A percentile compares a stretch with the other conserved stretches of the same genome.
Conservation (phyloP, 208 protist genomes). For the Acanthamoeba healyi region DNA sequence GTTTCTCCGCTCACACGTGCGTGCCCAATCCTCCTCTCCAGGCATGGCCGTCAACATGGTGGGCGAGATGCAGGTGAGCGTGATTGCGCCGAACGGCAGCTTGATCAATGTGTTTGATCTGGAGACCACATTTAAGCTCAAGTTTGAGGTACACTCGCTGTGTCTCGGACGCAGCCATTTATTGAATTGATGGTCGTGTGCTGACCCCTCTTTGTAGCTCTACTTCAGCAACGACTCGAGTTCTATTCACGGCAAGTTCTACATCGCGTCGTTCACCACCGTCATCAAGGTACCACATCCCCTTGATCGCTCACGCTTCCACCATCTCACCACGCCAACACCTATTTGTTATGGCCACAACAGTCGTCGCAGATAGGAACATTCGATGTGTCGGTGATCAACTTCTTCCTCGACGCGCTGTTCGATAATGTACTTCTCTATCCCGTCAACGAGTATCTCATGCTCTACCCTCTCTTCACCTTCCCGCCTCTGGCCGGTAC, state of each 20-base stretch:
- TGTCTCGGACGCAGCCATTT: no score
- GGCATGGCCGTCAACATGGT: not conserved
- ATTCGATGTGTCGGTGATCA: constrained; percentile 43
- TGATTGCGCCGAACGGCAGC: not conserved
- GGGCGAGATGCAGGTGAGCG: not conserved
- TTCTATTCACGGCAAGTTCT: not conserved
- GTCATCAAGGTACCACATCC: constrained; percentile 8
- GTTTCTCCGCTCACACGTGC: not conserved
- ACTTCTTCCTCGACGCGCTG: constrained; percentile 17
- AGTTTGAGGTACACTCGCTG: not conserved
- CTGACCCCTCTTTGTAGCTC: not conserved
- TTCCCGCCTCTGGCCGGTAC: constrained; percentile 15
- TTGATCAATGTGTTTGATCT: not conserved
- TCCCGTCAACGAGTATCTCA: not conserved
- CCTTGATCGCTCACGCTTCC: not conserved
- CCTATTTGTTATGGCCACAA: not conserved
- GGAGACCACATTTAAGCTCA: constrained; percentile 14
- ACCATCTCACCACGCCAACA: not conserved
- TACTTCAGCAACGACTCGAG: not conserved
- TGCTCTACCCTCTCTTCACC: not conserved
- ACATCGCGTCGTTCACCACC: not conserved
- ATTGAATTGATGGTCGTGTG: no score
- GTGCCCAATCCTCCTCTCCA: not conserved
- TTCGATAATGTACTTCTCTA: constrained; percentile 16
- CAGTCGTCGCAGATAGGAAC: constrained; percentile 28